Evolutionary conservation across 208 protist species (phyloP).

Genomic region (Leishmania major): DNA sequence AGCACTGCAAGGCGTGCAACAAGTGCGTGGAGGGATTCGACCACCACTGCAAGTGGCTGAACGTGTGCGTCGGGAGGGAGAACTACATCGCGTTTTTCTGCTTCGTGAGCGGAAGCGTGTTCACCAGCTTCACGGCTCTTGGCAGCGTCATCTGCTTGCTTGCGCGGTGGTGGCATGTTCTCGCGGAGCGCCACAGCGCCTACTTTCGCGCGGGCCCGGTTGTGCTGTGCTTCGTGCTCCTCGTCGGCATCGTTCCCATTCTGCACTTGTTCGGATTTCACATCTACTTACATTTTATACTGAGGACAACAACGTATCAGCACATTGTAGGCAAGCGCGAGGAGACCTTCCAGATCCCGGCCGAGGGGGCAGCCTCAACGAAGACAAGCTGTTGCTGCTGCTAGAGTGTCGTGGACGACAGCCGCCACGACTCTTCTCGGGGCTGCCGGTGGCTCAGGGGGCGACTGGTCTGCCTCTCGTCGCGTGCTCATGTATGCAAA

Average conservation of each 20-base stretch:
- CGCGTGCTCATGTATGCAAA: not conserved
- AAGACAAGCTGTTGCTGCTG: conserved; percentile 13
- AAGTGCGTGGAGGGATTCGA: conserved; percentile 90
- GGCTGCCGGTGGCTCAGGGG: not conserved
- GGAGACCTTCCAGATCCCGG: conserved; percentile 1
- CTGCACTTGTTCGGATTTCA: conserved; percentile 72
- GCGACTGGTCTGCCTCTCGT: not conserved
- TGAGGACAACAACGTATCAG: conserved; percentile 66
- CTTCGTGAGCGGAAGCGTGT: conserved; percentile 42
- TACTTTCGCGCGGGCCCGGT: conserved; percentile 72
- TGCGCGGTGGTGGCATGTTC: conserved; percentile 56
- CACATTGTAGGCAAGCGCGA: conserved; percentile 54
- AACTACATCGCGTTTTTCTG: conserved; percentile 86
- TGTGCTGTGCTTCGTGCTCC: conserved; percentile 39
- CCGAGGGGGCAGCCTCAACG: not conserved
- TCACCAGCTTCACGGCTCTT: conserved; percentile 30
- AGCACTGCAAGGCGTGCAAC: conserved; percentile 92
- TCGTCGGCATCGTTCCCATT: conserved; percentile 40
- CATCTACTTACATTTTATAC: conserved; percentile 41
- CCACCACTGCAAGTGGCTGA: conserved; percentile 94
- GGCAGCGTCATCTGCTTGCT: conserved; percentile 46
- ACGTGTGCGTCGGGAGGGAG: conserved; percentile 81
- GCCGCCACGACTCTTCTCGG: not conserved
- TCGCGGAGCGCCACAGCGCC: conserved; percentile 37
- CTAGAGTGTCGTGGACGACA: conserved; percentile 3